Base-by-base conservation (phyloP, 2,329 filamentous ascomycete genomes). In the Xenosphaeropsis pyriputrescens region DNA sequence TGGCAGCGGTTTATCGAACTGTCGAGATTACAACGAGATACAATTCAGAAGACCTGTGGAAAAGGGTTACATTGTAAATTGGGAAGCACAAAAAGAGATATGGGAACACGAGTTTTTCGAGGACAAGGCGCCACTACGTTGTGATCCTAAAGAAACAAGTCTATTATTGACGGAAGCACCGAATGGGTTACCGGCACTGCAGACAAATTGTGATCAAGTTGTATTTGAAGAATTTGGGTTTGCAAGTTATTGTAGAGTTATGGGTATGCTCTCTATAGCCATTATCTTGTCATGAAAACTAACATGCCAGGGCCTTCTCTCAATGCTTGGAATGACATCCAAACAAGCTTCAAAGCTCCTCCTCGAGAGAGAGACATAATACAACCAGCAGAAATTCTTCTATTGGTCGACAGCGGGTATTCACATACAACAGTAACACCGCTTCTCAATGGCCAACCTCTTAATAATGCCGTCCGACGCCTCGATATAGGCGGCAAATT, bases 141-240 rank as follows among this genome's bases (percentile, higher is more conserved):
- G 81, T 56, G 79, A 93, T 47, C 84, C 89, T 0, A 64, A 70
- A 38, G 79, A 89, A 39, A 91, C 85, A n/a, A 79, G 85, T 35
- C 61, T 98, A 40, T 62, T 98, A 4, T 68, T 96, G 36, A 77
- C 83, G 1, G 91, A 98, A 57, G 81, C 85, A 34, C 80, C 86
- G 4, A 94, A 93, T 58, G 77, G 79, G 4, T 68, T 93, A 39
- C 77, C 80, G 1, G 75, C 77, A 11, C 61, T 98, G 45, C 86
- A 95, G 58, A 74, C 79, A 30, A 91, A 95, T 55, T 86, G 85
- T 49, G 91, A 98, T 53, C 89, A 98, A 63, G 85, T 98, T 53
- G 75, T 96, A 1, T 96, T 98, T 64, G 91, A 98, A 55, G 88
- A 96, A 55, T 98, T 91, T 62, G 85, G 85, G 2, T 98, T 98